Conservation (phyloP, 306 rosid species). For the Dalbergia oliveri region DNA sequence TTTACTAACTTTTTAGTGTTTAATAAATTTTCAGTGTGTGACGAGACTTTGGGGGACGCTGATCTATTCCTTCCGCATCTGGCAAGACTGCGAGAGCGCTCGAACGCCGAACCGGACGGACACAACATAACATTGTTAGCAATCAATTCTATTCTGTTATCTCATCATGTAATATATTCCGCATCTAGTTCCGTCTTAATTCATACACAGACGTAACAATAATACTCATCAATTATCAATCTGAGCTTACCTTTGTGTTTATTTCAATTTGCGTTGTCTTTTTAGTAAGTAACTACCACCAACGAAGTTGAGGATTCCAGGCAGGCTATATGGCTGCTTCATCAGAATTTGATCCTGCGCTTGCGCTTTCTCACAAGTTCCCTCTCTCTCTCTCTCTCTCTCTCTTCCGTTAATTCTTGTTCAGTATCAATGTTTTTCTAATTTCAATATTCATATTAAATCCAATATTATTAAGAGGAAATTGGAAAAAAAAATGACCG, state of each 20-base stretch:
- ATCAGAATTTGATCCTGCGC: slow-evolving; percentile 65
- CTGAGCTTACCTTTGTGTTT: background rate
- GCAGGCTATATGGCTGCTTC: slow-evolving; percentile 49
- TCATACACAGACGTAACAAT: background rate
- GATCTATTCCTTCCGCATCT: background rate
- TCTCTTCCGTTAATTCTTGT: background rate
- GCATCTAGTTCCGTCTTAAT: background rate
- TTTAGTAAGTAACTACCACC: no score
- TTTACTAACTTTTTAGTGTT: no score
- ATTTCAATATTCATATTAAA: background rate
- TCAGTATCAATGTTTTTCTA: slow-evolving; percentile 26
- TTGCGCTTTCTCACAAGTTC: slow-evolving; percentile 67
- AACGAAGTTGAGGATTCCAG: background rate
- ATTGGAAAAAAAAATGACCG: background rate
- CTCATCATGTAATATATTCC: background rate
- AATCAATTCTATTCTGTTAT: background rate
- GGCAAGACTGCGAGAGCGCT: background rate
- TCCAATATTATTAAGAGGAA: background rate
- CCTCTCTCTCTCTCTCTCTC: slow-evolving; percentile 43
- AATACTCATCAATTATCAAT: background rate
- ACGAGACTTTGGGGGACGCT: background rate
- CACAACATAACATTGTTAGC: background rate
- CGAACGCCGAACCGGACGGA: background rate
- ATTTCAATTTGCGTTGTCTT: slow-evolving; percentile 13
- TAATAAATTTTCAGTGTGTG: background rate